Percentiles rank a stretch among this genome's conserved stretches.
These are phyloP conservation scores for Cryptococcus amylolentus DNA, from an alignment of 1,284 basidiomycete genomes.

Conservation along the genomic window DNA sequence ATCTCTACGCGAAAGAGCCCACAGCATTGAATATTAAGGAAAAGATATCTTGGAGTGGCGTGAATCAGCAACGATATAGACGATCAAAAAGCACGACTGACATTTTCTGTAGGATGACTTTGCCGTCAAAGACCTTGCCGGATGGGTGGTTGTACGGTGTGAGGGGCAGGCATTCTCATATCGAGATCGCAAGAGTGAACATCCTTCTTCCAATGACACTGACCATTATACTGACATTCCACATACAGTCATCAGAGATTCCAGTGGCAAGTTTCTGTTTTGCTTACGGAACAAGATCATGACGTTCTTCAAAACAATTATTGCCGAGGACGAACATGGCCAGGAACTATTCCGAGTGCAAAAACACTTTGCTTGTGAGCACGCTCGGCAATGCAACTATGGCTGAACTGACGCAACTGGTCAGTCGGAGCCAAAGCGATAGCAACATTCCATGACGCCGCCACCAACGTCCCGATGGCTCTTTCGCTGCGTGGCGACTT, in stretches of 20 bases:
- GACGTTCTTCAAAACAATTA: conserved; percentile 27
- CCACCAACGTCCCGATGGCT: conserved; percentile 19
- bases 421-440: conserved; percentile 42
- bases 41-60: conserved; percentile 42
- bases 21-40: conserved; percentile 44
- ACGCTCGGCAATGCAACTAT: not conserved
- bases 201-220: not conserved
- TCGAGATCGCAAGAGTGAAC: conserved; percentile 41
- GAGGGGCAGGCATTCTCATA: conserved; percentile 37
- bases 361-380: conserved; percentile 35
- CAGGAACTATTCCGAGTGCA: conserved; percentile 38
- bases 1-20: conserved; percentile 26
- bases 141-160: conserved; percentile 31
- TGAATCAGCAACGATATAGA: conserved; percentile 11
- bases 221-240: not conserved
- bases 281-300: conserved; percentile 35
- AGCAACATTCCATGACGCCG: conserved; percentile 34
- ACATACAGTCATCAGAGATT: conserved; percentile 29
- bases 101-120: conserved; percentile 38
- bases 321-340: conserved; percentile 30
- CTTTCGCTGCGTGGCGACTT: conserved; percentile 40
- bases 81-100: not conserved
- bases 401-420: not conserved
- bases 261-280: conserved; percentile 36
- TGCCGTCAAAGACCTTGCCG: conserved; percentile 38